Evolutionary conservation across 805 yeast genomes (phyloP).

Genomic region (Metschnikowia peoriensis): DNA sequence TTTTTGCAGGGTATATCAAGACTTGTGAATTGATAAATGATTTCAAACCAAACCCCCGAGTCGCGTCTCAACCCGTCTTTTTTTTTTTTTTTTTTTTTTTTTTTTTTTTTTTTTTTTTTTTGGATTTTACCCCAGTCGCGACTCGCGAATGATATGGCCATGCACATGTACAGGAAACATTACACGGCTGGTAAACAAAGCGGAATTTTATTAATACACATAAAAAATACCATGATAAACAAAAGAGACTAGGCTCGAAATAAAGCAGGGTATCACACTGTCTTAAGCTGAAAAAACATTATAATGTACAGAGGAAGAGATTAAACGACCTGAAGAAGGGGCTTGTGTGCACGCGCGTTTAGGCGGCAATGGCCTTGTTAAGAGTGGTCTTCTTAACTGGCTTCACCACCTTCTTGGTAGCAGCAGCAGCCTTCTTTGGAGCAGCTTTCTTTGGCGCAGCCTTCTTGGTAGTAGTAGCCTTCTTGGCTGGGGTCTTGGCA

Average conservation of each 20-base stretch:
- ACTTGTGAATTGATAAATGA: neutral
- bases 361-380: constrained; percentile 11
- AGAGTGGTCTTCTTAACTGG: constrained; percentile 11
- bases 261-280: constrained; percentile 8
- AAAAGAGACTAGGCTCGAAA: constrained; percentile 2
- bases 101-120: neutral
- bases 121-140: neutral
- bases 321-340: neutral
- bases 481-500: constrained; percentile 7
- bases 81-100: neutral
- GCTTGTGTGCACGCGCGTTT: neutral
- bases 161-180: constrained; percentile 2
- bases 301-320: constrained; percentile 15
- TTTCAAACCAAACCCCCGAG: neutral
- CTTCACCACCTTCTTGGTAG: constrained; percentile 9
- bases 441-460: constrained; percentile 9
- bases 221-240: constrained; percentile 1
- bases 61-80: neutral
- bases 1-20: neutral
- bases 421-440: neutral
- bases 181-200: constrained; percentile 6
- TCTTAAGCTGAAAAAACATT: constrained; percentile 4
- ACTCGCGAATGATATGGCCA: neutral
- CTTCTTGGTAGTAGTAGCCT: constrained; percentile 4
- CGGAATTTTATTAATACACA: constrained; percentile 11